Evolutionary conservation across 768 basidiomycete genomes (phyloP), one percentile per base, ranked within the genome.

Genomic region (Boletus bicolor): DNA sequence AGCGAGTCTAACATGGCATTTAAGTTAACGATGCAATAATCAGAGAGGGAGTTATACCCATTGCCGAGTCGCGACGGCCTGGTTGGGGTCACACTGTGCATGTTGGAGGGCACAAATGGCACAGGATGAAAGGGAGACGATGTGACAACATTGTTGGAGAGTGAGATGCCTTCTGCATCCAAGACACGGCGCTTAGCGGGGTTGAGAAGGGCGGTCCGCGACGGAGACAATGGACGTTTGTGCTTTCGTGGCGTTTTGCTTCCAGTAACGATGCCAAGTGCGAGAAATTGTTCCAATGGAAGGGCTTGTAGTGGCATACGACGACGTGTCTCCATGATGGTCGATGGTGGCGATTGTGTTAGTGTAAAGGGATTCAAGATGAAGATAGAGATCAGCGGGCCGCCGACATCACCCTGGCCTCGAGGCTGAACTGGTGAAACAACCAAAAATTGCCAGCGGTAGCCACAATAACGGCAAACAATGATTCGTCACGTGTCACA

Each of bases 101-200:
- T 11, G 37, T 52, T 70, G 61, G 61, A 57, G 41, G 51, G 48
- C 9, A 55, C 44, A 12, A 70, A 80, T 69, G 75, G 77, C 17
- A 59, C 41, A 17, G 63, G 51, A 44, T 59, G 58, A 44, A 45
- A 54, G 5, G 43, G 51, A 36, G 59, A 56, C 48, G 68, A 59
- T 73, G 53, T 28, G 39, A 48, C 28, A n/a, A 15, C 37, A 45
- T 44, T 54, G 28, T 48, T 60, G 32, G 77, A 70, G 34, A 74
- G 69, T 42, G 75, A 71, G 8, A 81, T 70, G 52, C 79, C 83
- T 63, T 84, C 84, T 46, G 75, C 76, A 61, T 74, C 75, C 57
- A 87, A 75, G 47, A 88, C 80, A 51, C 87, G 82, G 49, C 87
- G 83, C 66, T 90, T 90, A 30, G 83, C 76, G 21, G 87, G 85